Percentiles rank a stretch among this genome's conserved stretches.
phyloP scores from a whole-genome alignment of 169 alveolate species.

The Eimeria praecox region DNA sequence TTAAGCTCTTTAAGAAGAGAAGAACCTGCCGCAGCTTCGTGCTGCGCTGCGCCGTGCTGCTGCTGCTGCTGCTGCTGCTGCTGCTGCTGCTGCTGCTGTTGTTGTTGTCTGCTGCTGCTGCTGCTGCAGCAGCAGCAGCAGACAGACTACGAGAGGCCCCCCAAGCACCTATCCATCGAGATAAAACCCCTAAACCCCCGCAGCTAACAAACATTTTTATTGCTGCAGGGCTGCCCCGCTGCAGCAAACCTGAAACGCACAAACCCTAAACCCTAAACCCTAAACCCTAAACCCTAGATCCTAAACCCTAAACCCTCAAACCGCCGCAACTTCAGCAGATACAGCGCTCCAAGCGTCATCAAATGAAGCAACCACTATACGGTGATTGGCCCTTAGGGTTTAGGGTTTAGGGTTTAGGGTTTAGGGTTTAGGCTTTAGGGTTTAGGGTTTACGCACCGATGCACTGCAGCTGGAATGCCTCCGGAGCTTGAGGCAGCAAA shows the following conservation, averaged over 20 bases:
- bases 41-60: conserved; percentile 32
- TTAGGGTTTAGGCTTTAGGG: conserved; percentile 6
- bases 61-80: conserved; percentile 8
- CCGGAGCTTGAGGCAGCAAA: conserved; percentile 15
- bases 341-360: not conserved
- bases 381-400: not conserved
- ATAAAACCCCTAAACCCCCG: conserved; percentile 29
- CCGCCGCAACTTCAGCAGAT: not conserved
- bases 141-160: conserved; percentile 27
- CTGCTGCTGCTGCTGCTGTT: not conserved
- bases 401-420: not conserved
- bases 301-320: conserved; percentile 2
- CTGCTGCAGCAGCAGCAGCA: conserved; percentile 47
- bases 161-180: not conserved
- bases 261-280: conserved; percentile 47
- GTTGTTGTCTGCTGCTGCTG: too few relatives aligned
- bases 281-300: conserved; percentile 22
- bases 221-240: conserved; percentile 14
- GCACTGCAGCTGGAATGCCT: conserved; percentile 17
- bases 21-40: conserved; percentile 20
- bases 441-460: not conserved
- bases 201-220: not conserved
- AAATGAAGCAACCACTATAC: not conserved
- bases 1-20: not conserved
- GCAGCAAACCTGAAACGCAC: conserved; percentile 5